A percentile compares a stretch with the other conserved stretches of the same genome.
These are phyloP conservation scores for Neohortaea acidophila DNA, from an alignment of 495 filamentous ascomycete species.

Conservation along the genomic window DNA sequence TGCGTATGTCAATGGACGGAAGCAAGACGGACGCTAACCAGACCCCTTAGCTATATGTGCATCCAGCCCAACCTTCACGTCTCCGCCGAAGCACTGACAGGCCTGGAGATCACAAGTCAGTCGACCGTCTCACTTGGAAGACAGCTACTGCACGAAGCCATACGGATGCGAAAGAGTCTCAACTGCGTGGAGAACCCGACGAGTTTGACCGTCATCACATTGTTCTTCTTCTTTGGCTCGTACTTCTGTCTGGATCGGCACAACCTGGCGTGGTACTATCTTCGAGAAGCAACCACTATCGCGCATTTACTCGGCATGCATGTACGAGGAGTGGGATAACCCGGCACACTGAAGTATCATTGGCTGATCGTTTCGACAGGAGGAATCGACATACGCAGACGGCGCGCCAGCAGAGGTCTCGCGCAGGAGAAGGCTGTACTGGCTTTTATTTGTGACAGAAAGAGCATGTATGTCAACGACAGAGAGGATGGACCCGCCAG, in stretches of 20 bases:
- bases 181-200: constrained; percentile 57
- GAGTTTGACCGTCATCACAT: constrained; percentile 54
- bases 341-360: no score
- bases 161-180: constrained; percentile 58
- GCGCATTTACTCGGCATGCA: constrained; percentile 39
- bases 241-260: constrained; percentile 58
- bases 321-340: no score
- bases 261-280: constrained; percentile 57
- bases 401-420: constrained; percentile 36
- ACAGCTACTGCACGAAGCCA: constrained; percentile 58
- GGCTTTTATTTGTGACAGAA: constrained; percentile 58
- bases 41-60: no score
- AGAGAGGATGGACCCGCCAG: no score
- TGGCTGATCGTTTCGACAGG: no score
- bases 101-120: constrained; percentile 22
- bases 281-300: constrained; percentile 56
- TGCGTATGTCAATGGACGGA: no score
- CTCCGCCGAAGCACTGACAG: constrained; percentile 23
- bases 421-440: constrained; percentile 47
- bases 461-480: no score
- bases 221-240: constrained; percentile 65
- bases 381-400: constrained; percentile 40
- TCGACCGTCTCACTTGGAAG: constrained; percentile 28
- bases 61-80: constrained; percentile 63
- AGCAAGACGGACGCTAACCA: no score